Evolutionary conservation across 2,329 filamentous ascomycete species (phyloP), one percentile per base, ranked within the genome.

Genomic region (Aspergillus chevalieri): DNA sequence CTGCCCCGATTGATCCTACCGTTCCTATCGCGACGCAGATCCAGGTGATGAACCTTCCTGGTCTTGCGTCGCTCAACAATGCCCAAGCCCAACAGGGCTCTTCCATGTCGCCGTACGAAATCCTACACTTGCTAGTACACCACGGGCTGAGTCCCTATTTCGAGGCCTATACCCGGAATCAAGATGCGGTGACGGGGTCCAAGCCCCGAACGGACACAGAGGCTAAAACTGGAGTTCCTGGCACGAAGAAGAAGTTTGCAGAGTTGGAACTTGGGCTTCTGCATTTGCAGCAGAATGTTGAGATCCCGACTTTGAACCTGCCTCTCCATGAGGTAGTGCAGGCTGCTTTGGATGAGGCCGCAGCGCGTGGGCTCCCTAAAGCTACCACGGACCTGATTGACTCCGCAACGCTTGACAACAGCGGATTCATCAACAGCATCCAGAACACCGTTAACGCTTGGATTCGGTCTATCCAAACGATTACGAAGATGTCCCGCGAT

Each of bases 401-500:
- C 2, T 63, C 81, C 7, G 72, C 81, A 9, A 79, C 94, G n/a
- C 76, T 96, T 30, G 84, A 89, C 51, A 93, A 96, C 70, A 95
- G 89, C 62, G 83, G 84, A 9, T 94, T 98, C 59, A 84, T 96
- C 62, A 98, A 98, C 71, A 90, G 86, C 59, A 77, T 99, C 34
- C 93, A 97, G 67, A 86, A 88, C 46, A 93, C 86, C 44, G 93
- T 97, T 52, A 98, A 97, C 68, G 85, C 86, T 55, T 99, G 93
- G 93, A 98, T 98, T 74, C 95, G 95, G 74, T 95, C 92, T 9
- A 98, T 99, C 57, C 92, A 96, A 68, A 86, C 86, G 44, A 94
- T 96, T 59, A 98, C 93, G 36, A 94, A 94, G 72, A 87, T 95
- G 76, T 89, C 89, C 38, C 84, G 90, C 63, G 93, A 98, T 61